Base-by-base conservation (phyloP, 805 yeast genomes). In the Yarrowia keelungensis region DNA sequence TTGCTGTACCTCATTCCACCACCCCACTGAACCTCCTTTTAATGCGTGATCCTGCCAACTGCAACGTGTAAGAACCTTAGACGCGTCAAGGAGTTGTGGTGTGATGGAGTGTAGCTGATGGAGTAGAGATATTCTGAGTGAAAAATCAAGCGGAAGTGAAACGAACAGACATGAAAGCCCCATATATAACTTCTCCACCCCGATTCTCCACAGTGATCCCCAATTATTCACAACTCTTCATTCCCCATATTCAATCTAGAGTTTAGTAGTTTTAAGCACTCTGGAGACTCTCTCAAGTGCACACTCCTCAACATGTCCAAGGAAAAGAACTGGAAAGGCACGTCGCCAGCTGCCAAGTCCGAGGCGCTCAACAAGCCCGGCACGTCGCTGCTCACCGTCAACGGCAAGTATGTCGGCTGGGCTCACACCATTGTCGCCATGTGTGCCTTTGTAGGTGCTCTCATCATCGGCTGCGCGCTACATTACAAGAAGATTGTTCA, bases 401-500 rank as follows among this genome's bases (percentile, higher is more conserved):
- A 38, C 39, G 67, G 67, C 11, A 51, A 49, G n/a, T 62, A 49
- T 9, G 47, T 62, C 9, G 67, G 67, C 54, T 62, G 67, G 67
- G 54, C 67, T 10, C 67, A 62, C 26, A 62, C 67, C 46, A 46
- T 65, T 53, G 59, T 65, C 35, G 64, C 62, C 38, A 54, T 49
- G 70, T 78, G 86, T 12, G 97, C 97, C 1, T 93, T 93, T 74
- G 42, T 89, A 5, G 84, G 86, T 0, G 97, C 98, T 3, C 82
- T 93, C 32, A 75, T 83, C 0, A 87, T 91, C 38, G 98, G 97
- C 0, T 86, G 86, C 71, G 82, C 82, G 66, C 82, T 94, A 35
- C 99, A 94, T 79, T 95, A 87, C 79, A 81, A 89, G 70, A 92
- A 95, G 76, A 95, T 95, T 76, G 97, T 95, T 11, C 83, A 87